These are phyloP conservation scores for Discostella stelligeroides DNA, from an alignment of 108 stramenopile species.

Conservation along the genomic window DNA sequence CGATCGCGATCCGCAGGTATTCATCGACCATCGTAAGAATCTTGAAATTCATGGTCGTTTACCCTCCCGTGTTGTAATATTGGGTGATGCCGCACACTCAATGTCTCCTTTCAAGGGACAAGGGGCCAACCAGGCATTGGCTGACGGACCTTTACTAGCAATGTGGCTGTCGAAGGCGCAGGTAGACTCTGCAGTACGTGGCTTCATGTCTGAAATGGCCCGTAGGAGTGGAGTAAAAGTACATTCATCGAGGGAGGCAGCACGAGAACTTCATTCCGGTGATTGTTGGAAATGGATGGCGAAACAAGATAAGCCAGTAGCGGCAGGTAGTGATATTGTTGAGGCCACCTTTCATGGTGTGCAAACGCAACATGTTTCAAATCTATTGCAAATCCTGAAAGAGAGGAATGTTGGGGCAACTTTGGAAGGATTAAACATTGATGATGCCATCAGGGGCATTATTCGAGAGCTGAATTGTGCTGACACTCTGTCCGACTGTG, in stretches of 20 bases:
- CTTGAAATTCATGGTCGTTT: slow-evolving; percentile 34
- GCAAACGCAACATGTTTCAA: slow-evolving; percentile 21
- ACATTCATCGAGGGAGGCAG: slow-evolving; percentile 73
- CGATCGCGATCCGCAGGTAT: slow-evolving; percentile 74
- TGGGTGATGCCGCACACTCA: slow-evolving; percentile 90
- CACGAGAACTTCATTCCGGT: slow-evolving; percentile 57
- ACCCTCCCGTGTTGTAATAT: slow-evolving; percentile 59
- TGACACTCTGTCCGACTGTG: slow-evolving; percentile 7
- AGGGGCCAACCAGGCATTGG: slow-evolving; percentile 91
- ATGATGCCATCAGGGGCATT: slow-evolving; percentile 38
- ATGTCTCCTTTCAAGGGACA: slow-evolving; percentile 96
- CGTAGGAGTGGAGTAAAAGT: slow-evolving; percentile 71
- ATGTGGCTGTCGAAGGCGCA: slow-evolving; percentile 60
- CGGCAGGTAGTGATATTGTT: slow-evolving; percentile 11
- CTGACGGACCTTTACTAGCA: slow-evolving; percentile 82
- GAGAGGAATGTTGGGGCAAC: slow-evolving; percentile 54
- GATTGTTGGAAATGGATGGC: slow-evolving; percentile 50
- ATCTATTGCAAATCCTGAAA: slow-evolving; percentile 49
- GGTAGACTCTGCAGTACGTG: slow-evolving; percentile 62
- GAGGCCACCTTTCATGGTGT: slow-evolving; percentile 62
- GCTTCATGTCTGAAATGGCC: slow-evolving; percentile 74
- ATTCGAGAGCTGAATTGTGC: slow-evolving; percentile 52
- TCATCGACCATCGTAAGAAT: slow-evolving; percentile 42
- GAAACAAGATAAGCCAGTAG: slow-evolving; percentile 11
- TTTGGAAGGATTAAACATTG: slow-evolving; percentile 44